phyloP scores from a whole-genome alignment of 2,329 filamentous ascomycete genomes.

The Xylaria sp. region DNA sequence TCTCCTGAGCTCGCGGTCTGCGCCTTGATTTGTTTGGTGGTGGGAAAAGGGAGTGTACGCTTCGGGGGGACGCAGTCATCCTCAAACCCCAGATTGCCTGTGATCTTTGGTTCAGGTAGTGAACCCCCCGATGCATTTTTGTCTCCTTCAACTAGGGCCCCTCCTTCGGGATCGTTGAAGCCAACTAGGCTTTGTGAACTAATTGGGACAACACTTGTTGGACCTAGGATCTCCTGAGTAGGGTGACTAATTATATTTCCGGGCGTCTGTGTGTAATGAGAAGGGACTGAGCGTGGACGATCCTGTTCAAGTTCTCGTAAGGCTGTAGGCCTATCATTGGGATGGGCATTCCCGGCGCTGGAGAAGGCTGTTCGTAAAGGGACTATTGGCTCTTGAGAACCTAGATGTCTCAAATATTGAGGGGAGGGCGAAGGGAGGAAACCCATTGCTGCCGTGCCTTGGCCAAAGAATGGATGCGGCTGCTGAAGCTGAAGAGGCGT shows the following conservation, averaged over 20 bases:
- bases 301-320: not conserved
- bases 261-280: constrained; percentile 1
- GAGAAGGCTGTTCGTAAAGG: constrained; percentile 14
- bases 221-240: not conserved
- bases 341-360: not conserved
- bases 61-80: constrained; percentile 10
- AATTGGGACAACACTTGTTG: constrained; percentile 11
- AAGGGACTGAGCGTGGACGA: constrained; percentile 20
- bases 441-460: constrained; percentile 14
- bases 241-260: not conserved
- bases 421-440: constrained; percentile 6
- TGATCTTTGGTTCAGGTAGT: not conserved
- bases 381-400: constrained; percentile 8
- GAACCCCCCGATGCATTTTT: not conserved
- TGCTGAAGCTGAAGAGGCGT: constrained; percentile 1
- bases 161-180: not conserved
- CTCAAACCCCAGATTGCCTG: not conserved
- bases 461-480: constrained; percentile 7
- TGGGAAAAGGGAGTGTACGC: constrained; percentile 17
- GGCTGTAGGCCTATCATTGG: not conserved
- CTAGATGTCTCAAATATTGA: not conserved
- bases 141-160: not conserved
- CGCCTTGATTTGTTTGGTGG: not conserved
- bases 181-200: not conserved
- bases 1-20: not conserved